phyloP scores from a whole-genome alignment of 106 monocot species.

The Acorus calamus region DNA sequence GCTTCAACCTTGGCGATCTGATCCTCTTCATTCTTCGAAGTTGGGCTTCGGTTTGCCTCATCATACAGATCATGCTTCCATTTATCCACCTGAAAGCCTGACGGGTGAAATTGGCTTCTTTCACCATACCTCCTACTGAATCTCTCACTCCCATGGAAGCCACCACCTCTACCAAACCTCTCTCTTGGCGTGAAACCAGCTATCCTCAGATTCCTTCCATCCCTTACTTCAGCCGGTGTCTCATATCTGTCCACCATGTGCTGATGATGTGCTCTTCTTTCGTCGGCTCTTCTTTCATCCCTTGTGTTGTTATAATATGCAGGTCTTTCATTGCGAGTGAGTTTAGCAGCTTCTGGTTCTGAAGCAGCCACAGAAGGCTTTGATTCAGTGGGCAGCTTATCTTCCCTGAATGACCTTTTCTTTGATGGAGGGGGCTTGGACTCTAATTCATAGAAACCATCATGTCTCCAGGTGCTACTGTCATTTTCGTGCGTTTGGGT shows the following conservation, averaged over 20 bases:
- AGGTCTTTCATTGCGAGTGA: constrained; percentile 4
- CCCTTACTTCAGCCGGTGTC: constrained; percentile 6
- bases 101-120: constrained; percentile 7
- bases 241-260: constrained; percentile 12
- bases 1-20: constrained; percentile 87
- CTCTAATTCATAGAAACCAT: constrained; percentile 46
- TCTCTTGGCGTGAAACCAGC: constrained; percentile 32
- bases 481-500: constrained; percentile 15
- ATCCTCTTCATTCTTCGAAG: constrained; percentile 77
- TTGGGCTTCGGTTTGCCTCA: constrained; percentile 61
- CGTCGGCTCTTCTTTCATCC: constrained; percentile 19
- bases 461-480: constrained; percentile 42
- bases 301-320: constrained; percentile 13
- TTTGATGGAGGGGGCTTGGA: constrained; percentile 24
- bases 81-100: constrained; percentile 47
- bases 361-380: constrained; percentile 6
- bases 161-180: constrained; percentile 14
- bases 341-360: constrained; percentile 10
- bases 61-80: constrained; percentile 95
- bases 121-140: constrained; percentile 16
- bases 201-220: constrained; percentile 24
- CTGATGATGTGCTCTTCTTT: constrained; percentile 3
- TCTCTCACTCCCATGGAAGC: constrained; percentile 35
- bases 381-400: constrained; percentile 26
- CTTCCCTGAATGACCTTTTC: constrained; percentile 64